These are phyloP conservation scores for Laetiporus sulphureus DNA, from an alignment of 1,284 basidiomycete genomes.

Conservation along the genomic window DNA sequence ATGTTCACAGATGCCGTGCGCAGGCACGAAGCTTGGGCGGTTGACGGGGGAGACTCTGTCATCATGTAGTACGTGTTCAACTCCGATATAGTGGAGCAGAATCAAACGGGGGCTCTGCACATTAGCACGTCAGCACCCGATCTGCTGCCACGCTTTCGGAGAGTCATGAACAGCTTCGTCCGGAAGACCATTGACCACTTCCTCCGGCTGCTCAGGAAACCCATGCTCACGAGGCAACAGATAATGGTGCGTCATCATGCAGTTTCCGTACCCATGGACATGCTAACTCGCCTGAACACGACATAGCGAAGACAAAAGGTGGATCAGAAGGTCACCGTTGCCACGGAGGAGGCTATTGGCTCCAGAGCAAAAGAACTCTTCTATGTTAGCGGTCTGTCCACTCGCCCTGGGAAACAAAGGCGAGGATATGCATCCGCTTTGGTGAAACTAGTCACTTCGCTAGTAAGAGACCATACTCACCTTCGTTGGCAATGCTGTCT, in stretches of 20 bases:
- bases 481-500: neutral
- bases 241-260: neutral
- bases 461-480: neutral
- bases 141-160: neutral
- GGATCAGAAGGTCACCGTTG: neutral
- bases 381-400: slow-evolving; percentile 1
- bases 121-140: neutral
- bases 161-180: neutral
- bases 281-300: neutral
- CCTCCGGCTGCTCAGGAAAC: neutral
- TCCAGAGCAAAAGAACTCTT: neutral
- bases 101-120: neutral
- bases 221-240: neutral
- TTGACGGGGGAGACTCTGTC: slow-evolving; percentile 2
- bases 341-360: neutral
- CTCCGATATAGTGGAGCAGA: neutral
- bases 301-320: neutral
- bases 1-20: neutral
- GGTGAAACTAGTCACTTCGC: neutral
- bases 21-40: slow-evolving; percentile 1
- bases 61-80: neutral
- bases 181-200: neutral
- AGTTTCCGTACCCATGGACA: neutral
- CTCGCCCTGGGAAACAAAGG: neutral
- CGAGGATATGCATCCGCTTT: slow-evolving; percentile 6